Base-by-base conservation (phyloP, 257 asterid species). In the Ophiorrhiza pumila region DNA sequence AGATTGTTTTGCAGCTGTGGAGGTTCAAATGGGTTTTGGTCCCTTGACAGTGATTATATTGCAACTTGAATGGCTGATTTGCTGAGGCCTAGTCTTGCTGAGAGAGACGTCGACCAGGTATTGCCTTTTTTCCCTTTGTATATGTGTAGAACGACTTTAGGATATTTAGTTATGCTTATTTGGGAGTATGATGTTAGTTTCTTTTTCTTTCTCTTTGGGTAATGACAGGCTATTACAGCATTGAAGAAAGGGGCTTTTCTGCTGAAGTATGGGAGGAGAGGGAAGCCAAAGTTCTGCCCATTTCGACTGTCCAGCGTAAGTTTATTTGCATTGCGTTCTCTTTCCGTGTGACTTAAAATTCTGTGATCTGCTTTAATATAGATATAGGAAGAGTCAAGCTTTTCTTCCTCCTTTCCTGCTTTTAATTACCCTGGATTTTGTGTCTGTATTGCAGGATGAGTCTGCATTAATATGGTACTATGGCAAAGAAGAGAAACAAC, bases 241-340 rank as follows among this genome's bases (percentile, higher is more conserved):
- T 93, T 93, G 73, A 93, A 93, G 84, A 93, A 88, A 75, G 98
- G 98, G 72, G 92, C 96, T 65, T 87, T 85, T 82, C 84, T 93
- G 87, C 85, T 93, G 83, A 93, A 91, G 85, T 91, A 93, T 74
- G 97, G 98, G 57, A 76, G 98, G 71, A 89, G 96, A 78, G 98
- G 98, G 85, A 93, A 88, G 87, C 98, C 98, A 14, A 93, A 93
- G 90, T 93, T 93, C 84, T 91, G 95, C 68, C 95, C 96, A 2
- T 90, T 93, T 91, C 91, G 97, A 77, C 87, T 93, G 79, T 93
- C 98, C 39, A 61, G 84, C n/a, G 98, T 93, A 78, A 80, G 92
- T 73, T 80, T 20, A 5, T 37, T 63, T 57, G 58, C 66, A 32
- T 9, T 73, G 42, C 18, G 5, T 34, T 27, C 47, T 14, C 31